Evolutionary conservation across 257 asterid species (phyloP).

Genomic region (Solanum chilense): DNA sequence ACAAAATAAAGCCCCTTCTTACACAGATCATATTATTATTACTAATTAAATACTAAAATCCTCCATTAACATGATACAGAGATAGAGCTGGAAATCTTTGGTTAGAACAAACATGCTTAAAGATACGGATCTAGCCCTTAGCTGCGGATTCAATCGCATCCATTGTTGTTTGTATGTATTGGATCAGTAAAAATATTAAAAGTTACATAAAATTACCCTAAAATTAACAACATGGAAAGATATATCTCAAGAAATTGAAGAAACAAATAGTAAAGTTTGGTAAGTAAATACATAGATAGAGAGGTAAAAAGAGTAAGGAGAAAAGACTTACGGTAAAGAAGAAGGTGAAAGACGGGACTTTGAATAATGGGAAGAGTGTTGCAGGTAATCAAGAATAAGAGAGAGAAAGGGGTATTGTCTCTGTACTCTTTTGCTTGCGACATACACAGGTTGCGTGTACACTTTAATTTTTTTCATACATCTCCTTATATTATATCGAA

Average conservation of each 20-base stretch:
- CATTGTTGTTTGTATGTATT: not conserved
- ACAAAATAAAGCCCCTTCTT: not conserved
- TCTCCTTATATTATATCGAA: too few species aligned
- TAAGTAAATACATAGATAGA: not conserved
- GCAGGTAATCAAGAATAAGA: constrained; percentile 7
- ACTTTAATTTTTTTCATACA: too few species aligned
- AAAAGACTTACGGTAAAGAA: constrained; percentile 18
- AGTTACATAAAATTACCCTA: not conserved
- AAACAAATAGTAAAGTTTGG: not conserved
- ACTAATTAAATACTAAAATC: not conserved
- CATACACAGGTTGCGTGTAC: not conserved
- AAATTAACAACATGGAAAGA: not conserved
- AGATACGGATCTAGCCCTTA: not conserved
- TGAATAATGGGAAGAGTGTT: constrained; percentile 35
- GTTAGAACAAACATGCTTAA: not conserved
- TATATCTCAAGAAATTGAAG: not conserved
- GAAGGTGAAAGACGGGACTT: constrained; percentile 21
- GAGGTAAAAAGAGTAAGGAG: not conserved
- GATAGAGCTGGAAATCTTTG: not conserved
- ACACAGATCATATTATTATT: not conserved
- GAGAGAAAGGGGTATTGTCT: not conserved
- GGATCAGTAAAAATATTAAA: not conserved
- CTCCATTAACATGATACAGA: constrained; percentile 5
- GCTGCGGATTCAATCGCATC: not conserved
- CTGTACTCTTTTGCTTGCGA: not conserved